Percentiles rank a stretch among this genome's conserved stretches.
These are phyloP conservation scores for Talaromyces piceae DNA, from an alignment of 2,329 filamentous ascomycete genomes.

Conservation along the genomic window DNA sequence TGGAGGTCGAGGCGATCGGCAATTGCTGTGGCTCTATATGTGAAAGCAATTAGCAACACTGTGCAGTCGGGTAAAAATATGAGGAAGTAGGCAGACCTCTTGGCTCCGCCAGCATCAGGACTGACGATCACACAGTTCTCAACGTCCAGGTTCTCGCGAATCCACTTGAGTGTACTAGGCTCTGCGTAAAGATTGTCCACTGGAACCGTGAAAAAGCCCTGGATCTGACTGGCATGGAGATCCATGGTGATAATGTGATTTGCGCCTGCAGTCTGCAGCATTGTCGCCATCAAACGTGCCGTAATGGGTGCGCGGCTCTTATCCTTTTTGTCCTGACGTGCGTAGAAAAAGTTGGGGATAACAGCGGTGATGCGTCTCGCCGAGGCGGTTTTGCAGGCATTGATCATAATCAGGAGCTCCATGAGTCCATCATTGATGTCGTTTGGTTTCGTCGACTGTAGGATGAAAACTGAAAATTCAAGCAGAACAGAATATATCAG, in stretches of 20 bases:
- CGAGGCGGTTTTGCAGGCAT: slow-evolving; percentile 78
- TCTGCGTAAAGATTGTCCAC: slow-evolving; percentile 85
- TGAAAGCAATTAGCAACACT: not conserved
- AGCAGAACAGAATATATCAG: slow-evolving; percentile 5
- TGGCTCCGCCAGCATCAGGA: slow-evolving; percentile 89
- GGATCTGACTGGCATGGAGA: slow-evolving; percentile 85
- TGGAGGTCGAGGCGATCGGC: slow-evolving; percentile 83
- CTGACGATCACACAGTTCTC: slow-evolving; percentile 88
- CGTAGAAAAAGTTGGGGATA: slow-evolving; percentile 93
- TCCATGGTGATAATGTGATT: slow-evolving; percentile 96
- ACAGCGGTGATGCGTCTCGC: slow-evolving; percentile 91
- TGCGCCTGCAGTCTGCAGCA: slow-evolving; percentile 91
- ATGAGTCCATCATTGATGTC: slow-evolving; percentile 98
- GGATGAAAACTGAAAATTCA: slow-evolving; percentile 95
- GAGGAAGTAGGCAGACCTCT: slow-evolving; percentile 51
- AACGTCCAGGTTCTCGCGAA: slow-evolving; percentile 73
- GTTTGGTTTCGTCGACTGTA: slow-evolving; percentile 89
- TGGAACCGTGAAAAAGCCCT: slow-evolving; percentile 87
- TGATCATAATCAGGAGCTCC: slow-evolving; percentile 98
- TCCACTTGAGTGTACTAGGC: slow-evolving; percentile 85
- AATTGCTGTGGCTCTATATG: slow-evolving; percentile 69
- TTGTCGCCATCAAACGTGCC: slow-evolving; percentile 92
- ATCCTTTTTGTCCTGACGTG: slow-evolving; percentile 96
- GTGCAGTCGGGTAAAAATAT: not conserved
- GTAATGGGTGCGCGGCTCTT: slow-evolving; percentile 93